phyloP scores from a whole-genome alignment of 2,329 filamentous ascomycete species.

The Phyllosticta paracitricarpa region DNA sequence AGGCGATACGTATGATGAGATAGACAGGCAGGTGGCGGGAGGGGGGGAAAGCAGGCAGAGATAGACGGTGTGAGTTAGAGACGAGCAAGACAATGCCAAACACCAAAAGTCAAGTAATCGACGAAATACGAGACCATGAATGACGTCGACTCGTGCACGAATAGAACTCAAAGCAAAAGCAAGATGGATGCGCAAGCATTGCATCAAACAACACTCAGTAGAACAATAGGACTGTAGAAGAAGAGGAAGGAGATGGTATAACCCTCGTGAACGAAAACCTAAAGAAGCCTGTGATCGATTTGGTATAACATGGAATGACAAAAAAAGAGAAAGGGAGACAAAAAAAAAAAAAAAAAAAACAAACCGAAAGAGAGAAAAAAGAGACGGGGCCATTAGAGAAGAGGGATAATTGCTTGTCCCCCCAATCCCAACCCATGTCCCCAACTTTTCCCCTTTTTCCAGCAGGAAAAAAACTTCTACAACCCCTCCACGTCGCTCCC shows the following conservation, averaged over 20 bases:
- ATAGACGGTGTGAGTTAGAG: no score
- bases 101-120: no score
- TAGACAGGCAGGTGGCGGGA: no score
- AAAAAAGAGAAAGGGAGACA: background rate
- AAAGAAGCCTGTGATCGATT: background rate
- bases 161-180: no score
- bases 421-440: background rate
- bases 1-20: no score
- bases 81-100: no score
- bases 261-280: background rate
- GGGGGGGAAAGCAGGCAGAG: no score
- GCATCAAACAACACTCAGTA: no score
- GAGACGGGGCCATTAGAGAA: background rate
- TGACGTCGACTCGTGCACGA: no score
- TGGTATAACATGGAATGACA: background rate
- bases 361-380: background rate
- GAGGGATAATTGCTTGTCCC: background rate
- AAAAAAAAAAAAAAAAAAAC: background rate
- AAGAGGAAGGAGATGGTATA: background rate
- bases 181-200: no score
- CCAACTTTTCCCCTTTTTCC: background rate
- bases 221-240: background rate
- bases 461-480: background rate
- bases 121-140: no score
- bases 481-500: background rate